Evolutionary conservation across 2,329 filamentous ascomycete genomes (phyloP).

Genomic region (Teratosphaeria zuluensis): DNA sequence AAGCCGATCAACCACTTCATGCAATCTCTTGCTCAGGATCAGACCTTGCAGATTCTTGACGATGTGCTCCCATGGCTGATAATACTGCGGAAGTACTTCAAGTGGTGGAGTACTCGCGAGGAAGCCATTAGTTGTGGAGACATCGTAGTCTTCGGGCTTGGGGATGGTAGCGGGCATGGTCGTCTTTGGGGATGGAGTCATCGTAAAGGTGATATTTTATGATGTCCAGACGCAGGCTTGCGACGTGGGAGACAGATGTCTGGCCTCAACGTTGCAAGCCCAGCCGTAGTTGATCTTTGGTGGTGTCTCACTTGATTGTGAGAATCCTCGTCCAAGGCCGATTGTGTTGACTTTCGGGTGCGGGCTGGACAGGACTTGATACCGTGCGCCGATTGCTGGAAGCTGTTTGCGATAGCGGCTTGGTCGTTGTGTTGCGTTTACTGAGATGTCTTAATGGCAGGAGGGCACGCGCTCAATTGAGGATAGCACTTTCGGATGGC

Average conservation of each 20-base stretch:
- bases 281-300: constrained; percentile 16
- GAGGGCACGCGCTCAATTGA: not conserved
- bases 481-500: not conserved
- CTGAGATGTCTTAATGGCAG: not conserved
- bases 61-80: constrained; percentile 87
- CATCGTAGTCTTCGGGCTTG: constrained; percentile 64
- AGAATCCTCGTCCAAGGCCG: not conserved
- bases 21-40: constrained; percentile 74
- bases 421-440: not conserved
- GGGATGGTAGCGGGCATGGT: constrained; percentile 23
- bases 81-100: constrained; percentile 76
- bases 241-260: constrained; percentile 22
- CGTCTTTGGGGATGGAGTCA: not conserved
- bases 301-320: not conserved
- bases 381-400: not conserved
- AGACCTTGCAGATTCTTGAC: constrained; percentile 77
- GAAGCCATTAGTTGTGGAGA: constrained; percentile 73
- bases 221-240: constrained; percentile 27
- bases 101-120: constrained; percentile 73
- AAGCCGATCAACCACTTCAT: constrained; percentile 67
- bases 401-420: not conserved
- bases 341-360: not conserved
- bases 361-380: not conserved
- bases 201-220: constrained; percentile 29
- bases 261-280: constrained; percentile 25